Base-by-base conservation (phyloP, 768 basidiomycete genomes). In the Leucosporidium creatinivorum region DNA sequence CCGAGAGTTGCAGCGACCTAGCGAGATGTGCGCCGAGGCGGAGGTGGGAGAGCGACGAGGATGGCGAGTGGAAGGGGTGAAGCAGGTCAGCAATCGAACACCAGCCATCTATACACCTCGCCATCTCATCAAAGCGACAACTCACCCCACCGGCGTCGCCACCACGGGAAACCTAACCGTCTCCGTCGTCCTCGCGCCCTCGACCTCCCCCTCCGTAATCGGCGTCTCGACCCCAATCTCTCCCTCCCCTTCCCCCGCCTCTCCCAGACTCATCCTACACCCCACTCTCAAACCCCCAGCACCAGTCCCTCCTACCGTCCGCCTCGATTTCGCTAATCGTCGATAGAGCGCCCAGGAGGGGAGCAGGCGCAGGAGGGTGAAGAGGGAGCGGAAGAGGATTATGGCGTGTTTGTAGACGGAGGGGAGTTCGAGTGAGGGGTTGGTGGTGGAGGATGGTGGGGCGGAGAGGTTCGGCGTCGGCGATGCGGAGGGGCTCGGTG, bases 331-430 rank as follows among this genome's bases (percentile, higher is more conserved):
- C 31, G 58, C 72, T 9, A 69, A 36, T 5, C 44, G 54, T 8
- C 72, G 59, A 17, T 63, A 61, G 26, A 73, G 58, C 15, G 58
- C 56, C 19, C 52, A 71, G 1, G 69, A 61, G 0, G 75, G 75
- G 30, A 76, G 50, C 0, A 65, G 49, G 8, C 70, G 64, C 4
- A 62, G 44, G 56, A 76, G 70, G 2, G 74, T 61, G 62, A 55
- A 76, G 9, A 75, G 62, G 3, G 72, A 54, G 3, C 74, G 58
- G 39, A 76, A 76, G 39, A 72, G 68, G 17, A 73, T 50, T 56
- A 76, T 75, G 58, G 73, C 68, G 33, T 69, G 74, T 49, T 76
- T 76, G 71, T 76, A 76, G 2, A 74, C 65, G 39, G 61, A 44
- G 17, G 70, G 68, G 55, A 76, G 64, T 15, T 73, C 70, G n/a